These are phyloP conservation scores for Sclerospora graminicola DNA, from an alignment of 352 stramenopile species.

Conservation along the genomic window DNA sequence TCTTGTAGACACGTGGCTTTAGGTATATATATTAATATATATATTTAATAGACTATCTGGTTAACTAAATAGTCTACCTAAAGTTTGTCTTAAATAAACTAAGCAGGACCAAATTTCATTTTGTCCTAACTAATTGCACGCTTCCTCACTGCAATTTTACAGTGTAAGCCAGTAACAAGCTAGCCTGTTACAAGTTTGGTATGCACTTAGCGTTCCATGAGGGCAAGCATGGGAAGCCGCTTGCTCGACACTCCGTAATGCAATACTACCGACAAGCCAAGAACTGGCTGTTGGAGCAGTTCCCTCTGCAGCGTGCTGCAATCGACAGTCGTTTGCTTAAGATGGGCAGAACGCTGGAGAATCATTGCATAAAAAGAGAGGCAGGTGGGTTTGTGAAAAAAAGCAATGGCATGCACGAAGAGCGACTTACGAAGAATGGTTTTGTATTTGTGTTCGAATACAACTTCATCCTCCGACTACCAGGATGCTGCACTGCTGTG, in stretches of 20 bases:
- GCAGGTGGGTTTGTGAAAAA: background rate
- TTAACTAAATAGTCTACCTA: too few relatives aligned
- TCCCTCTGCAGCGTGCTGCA: background rate
- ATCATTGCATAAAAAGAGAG: background rate
- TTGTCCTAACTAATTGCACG: too few relatives aligned
- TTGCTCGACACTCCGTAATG: slow-evolving; percentile 1
- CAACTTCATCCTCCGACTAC: background rate
- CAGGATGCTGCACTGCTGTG: background rate
- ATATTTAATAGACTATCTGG: too few relatives aligned
- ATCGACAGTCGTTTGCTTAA: background rate
- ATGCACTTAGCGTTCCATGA: background rate
- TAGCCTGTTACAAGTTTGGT: slow-evolving; percentile 9
- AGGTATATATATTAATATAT: too few relatives aligned
- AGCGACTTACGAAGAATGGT: background rate
- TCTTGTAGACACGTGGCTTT: too few relatives aligned
- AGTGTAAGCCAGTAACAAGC: too few relatives aligned
- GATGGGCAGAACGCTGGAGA: background rate
- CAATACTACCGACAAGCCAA: slow-evolving; percentile 14
- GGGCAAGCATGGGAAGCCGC: background rate
- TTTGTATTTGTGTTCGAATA: background rate
- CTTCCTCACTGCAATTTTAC: too few relatives aligned
- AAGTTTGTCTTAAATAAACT: too few relatives aligned
- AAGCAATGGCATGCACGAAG: background rate
- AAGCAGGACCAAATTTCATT: too few relatives aligned
- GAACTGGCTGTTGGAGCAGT: slow-evolving; percentile 14